Percentiles rank a stretch among this genome's conserved stretches.
phyloP scores from a whole-genome alignment of 306 rosid species.

The Styphnolobium japonicum region DNA sequence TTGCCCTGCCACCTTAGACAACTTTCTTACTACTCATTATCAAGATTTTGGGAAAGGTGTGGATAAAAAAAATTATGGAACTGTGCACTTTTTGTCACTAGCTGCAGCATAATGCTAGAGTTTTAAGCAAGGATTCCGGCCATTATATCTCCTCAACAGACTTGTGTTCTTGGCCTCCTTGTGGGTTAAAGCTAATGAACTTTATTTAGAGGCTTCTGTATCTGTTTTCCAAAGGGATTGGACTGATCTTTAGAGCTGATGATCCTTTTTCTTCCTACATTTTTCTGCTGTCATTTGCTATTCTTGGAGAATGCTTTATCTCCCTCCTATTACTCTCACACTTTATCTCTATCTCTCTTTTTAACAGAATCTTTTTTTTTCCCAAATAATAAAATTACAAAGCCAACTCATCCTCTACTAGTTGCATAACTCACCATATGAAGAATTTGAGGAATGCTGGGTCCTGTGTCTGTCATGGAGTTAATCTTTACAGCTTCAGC shows the following conservation, averaged over 20 bases:
- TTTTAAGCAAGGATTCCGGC: background rate
- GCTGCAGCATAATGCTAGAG: conserved; percentile 1
- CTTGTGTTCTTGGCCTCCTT: background rate
- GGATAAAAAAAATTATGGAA: background rate
- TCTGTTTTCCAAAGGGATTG: background rate
- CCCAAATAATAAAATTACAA: conserved; percentile 8
- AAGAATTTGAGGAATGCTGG: conserved; percentile 96
- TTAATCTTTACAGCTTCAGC: conserved; percentile 48
- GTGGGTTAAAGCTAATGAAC: background rate
- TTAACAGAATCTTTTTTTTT: background rate
- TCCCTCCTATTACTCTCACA: background rate
- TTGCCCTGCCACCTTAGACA: background rate
- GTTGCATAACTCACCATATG: conserved; percentile 67
- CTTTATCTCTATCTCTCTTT: background rate
- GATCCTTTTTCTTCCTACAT: background rate
- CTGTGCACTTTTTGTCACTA: background rate
- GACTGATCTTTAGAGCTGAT: background rate
- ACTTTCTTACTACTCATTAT: background rate
- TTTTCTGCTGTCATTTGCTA: conserved; percentile 4
- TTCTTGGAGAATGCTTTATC: background rate
- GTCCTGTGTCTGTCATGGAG: conserved; percentile 57
- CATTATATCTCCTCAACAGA: background rate
- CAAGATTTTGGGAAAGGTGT: background rate
- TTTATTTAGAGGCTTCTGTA: background rate
- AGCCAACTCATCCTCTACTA: background rate